Percentiles rank a stretch among this genome's conserved stretches.
Evolutionary conservation across 176 grass and related monocot genomes (phyloP).

Genomic region (Cymbopogon citratus): DNA sequence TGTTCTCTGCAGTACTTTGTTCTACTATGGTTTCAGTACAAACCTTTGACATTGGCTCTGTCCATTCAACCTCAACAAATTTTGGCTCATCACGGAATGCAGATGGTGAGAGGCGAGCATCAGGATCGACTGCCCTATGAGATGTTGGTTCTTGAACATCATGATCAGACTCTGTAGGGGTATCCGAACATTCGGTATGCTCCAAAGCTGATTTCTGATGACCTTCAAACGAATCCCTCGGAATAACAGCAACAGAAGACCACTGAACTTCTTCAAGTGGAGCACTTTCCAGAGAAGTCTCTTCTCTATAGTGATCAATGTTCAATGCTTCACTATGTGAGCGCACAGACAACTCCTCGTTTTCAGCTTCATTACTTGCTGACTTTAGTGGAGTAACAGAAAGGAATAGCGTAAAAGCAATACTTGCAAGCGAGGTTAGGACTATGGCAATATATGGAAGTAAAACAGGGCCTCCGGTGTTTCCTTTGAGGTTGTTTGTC

Average conservation of each 20-base stretch:
- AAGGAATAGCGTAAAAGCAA: conserved; percentile 59
- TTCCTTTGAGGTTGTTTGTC: conserved; percentile 48
- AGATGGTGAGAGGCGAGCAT: neutral
- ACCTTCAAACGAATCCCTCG: neutral
- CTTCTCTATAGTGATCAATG: conserved; percentile 18
- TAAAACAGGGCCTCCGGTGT: conserved; percentile 40
- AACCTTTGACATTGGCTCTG: conserved; percentile 3
- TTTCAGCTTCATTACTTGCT: conserved; percentile 50
- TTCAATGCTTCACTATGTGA: neutral
- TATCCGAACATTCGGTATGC: conserved; percentile 21
- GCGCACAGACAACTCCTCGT: conserved; percentile 9
- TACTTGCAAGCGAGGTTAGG: conserved; percentile 48
- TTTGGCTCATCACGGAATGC: conserved; percentile 20
- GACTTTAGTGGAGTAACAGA: conserved; percentile 75
- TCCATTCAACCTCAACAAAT: conserved; percentile 24
- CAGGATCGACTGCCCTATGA: conserved; percentile 15
- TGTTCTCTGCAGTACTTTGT: conserved; percentile 1
- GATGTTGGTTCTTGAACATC: conserved; percentile 2
- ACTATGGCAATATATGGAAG: conserved; percentile 37
- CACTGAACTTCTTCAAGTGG: conserved; percentile 33
- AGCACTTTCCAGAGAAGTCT: conserved; percentile 31
- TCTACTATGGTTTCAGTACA: conserved; percentile 1
- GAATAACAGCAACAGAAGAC: conserved; percentile 3
- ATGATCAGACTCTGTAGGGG: conserved; percentile 33
- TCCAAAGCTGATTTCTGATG: conserved; percentile 18